Conservation (phyloP, 2,329 filamentous ascomycete genomes). For the Endoconidiophora laricicola region DNA sequence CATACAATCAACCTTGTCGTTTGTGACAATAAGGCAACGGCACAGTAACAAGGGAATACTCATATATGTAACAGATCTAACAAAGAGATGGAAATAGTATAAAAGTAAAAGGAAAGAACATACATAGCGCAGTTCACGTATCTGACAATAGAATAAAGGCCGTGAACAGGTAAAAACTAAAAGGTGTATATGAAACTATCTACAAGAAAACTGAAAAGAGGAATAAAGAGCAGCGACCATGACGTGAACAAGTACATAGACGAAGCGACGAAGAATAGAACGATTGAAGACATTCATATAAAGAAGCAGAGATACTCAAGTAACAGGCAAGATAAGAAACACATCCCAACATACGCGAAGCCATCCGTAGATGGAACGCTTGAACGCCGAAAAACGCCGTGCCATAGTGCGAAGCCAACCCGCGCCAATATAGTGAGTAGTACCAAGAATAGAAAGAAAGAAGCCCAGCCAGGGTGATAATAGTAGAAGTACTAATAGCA, state of each 20-base stretch:
- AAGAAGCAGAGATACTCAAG: not conserved
- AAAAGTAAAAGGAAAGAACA: not conserved
- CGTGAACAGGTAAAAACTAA: constrained; percentile 1
- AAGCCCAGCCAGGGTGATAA: too few species aligned
- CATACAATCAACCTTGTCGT: too few species aligned
- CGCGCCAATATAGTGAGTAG: too few species aligned
- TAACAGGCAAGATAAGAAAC: constrained; percentile 1
- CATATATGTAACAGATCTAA: not conserved
- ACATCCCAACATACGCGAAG: not conserved
- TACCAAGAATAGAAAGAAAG: not conserved
- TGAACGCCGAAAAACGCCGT: too few species aligned
- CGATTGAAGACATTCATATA: not conserved
- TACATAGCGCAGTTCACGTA: too few species aligned
- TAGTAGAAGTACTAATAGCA: too few species aligned
- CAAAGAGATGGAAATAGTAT: not conserved
- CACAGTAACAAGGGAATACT: not conserved
- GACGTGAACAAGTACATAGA: not conserved
- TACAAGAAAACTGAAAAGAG: constrained; percentile 5
- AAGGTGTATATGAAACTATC: constrained; percentile 11
- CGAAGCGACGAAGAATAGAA: not conserved
- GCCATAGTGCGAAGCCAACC: too few species aligned
- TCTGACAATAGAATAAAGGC: too few species aligned
- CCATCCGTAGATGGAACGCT: too few species aligned
- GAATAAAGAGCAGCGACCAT: not conserved
- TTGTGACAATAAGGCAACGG: too few species aligned